A percentile compares a stretch with the other conserved stretches of the same genome.
Conservation (phyloP, 305 asterid genomes). For the Fraxinus nigra region DNA sequence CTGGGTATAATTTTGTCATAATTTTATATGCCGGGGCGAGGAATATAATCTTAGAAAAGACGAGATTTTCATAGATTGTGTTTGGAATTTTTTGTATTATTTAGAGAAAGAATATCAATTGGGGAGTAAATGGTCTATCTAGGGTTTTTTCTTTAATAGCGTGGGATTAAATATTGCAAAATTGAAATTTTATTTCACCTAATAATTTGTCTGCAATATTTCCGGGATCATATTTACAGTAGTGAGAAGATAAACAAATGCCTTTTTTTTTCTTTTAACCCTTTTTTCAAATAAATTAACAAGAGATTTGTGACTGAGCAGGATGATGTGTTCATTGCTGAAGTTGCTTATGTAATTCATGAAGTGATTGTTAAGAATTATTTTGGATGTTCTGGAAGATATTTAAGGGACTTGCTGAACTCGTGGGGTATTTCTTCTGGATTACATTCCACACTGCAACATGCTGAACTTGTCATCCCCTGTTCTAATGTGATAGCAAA, state of each 20-base stretch:
- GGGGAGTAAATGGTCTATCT: not conserved
- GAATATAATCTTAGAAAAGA: not conserved
- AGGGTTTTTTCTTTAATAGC: not conserved
- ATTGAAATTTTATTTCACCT: not conserved
- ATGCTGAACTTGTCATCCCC: no score
- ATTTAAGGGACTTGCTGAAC: not conserved
- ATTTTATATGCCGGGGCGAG: not conserved
- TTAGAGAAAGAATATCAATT: not conserved
- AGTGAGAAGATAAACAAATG: not conserved
- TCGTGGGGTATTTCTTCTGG: not conserved
- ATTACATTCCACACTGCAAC: not conserved
- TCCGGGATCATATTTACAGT: not conserved
- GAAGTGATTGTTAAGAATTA: not conserved
- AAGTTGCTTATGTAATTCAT: not conserved
- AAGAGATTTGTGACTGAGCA: not conserved
- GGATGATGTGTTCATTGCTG: not conserved
- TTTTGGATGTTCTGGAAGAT: not conserved
- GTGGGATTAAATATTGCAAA: not conserved
- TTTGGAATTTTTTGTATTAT: not conserved
- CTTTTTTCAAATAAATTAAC: not conserved
- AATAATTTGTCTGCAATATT: not conserved
- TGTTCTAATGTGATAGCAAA: not conserved
- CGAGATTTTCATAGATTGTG: not conserved
- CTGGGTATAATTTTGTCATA: conserved; percentile 11
- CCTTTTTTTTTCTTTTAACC: not conserved